Evolutionary conservation across 75 land plant species (phyloP), one percentile per base, ranked within the genome.

Genomic region (Isoetes taiwanensis): DNA sequence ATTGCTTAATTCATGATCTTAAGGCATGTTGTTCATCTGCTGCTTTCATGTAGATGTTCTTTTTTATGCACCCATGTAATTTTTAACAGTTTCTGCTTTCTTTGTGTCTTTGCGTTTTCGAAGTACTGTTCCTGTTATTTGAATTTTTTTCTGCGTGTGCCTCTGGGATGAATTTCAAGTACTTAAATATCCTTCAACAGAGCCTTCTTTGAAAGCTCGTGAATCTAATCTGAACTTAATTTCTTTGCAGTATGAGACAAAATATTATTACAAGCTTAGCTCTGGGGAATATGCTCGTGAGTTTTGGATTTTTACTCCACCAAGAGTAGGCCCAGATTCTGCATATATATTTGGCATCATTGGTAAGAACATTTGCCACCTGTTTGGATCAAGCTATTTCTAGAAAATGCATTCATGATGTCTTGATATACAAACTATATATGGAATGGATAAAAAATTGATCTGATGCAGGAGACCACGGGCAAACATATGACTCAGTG

Each of bases 271-370:
- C 65, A 74, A 69, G 61, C 53, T 89, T 56, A 89, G 96, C 25
- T 58, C 43, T 61, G 89, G 74, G 2, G 62, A 57, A 17, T 32
- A 64, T 3, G 29, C 76, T 5, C 59, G 85, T n/a, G 69, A 71
- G 41, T 89, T 89, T 35, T 89, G 74, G 74, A 84, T 89, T 42
- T 53, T 9, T 14, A 85, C 90, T 32, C 86, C 90, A 57, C 90
- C 90, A 20, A 37, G 46, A 55, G 40, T 61, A 58, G 82, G 78
- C 21, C 90, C 82, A 28, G 82, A 87, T 72, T 70, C 69, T 67
- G 75, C 95, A 23, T 83, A 88, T 48, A 80, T 74, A 28, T 88
- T 88, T 74, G 95, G 95, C n/a, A 41, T 79, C 4, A 84, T 83
- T 64, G 95, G 95, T 88, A 64, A 69, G 63, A 1, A 16, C 3